Evolutionary conservation across 2,329 filamentous ascomycete genomes (phyloP).

Genomic region (Daldinia sp.): DNA sequence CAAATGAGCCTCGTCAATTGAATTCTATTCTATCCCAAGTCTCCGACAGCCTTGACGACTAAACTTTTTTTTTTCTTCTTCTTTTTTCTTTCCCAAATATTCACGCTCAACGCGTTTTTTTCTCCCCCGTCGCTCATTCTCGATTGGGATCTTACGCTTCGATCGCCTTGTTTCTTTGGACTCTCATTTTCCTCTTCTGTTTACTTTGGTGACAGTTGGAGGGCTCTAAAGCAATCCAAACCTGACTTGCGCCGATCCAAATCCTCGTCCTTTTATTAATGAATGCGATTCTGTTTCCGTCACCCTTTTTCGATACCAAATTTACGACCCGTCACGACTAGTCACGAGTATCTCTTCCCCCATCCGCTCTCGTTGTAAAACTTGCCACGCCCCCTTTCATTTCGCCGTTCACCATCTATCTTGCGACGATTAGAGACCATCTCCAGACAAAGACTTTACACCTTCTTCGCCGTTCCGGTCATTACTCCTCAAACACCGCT

Average conservation of each 20-base stretch:
- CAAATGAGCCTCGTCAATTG: conserved; percentile 7
- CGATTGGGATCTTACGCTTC: conserved; percentile 16
- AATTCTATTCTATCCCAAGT: conserved; percentile 11
- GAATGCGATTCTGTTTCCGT: conserved; percentile 21
- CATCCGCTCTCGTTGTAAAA: conserved; percentile 1
- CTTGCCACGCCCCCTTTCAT: neutral
- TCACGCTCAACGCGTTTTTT: neutral
- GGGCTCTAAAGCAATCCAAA: conserved; percentile 9
- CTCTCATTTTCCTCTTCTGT: conserved; percentile 25
- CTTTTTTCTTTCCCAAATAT: neutral
- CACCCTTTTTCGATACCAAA: conserved; percentile 21
- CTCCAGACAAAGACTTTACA: neutral
- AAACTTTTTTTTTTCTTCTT: conserved; percentile 3
- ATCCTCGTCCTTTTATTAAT: conserved; percentile 18
- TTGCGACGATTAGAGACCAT: neutral
- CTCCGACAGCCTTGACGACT: conserved; percentile 1
- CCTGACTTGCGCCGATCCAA: conserved; percentile 20
- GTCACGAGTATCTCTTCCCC: conserved; percentile 18
- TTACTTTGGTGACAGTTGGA: conserved; percentile 14
- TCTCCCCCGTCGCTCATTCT: conserved; percentile 18
- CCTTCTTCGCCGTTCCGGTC: neutral
- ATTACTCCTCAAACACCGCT: neutral
- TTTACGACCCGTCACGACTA: conserved; percentile 36
- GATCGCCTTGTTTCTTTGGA: conserved; percentile 34
- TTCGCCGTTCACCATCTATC: conserved; percentile 1